Evolutionary conservation across 176 grass and related monocot genomes (phyloP), one percentile per base, ranked within the genome.

Genomic region (Raddia distichophylla): DNA sequence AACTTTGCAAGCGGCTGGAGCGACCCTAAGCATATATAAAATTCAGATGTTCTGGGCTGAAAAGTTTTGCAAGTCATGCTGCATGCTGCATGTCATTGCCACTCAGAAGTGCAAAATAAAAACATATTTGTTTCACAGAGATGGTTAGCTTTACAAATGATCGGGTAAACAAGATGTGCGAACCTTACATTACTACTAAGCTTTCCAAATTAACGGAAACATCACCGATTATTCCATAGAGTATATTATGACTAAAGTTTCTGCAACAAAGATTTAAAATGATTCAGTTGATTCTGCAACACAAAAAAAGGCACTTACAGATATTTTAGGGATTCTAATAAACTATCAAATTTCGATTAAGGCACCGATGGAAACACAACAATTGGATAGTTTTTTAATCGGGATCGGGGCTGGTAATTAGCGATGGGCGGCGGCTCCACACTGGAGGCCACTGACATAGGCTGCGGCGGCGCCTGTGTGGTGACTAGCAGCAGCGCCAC

Each of bases 161-260:
- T 40, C 7, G 6, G 73, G 10, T 72, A 76, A 76, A 63, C 7
- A 84, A 75, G 37, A 75, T 65, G 3, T 52, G 69, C 10, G 40
- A 67, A 72, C 45, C 84, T 69, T 91, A 98, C 92, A 98, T 78
- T 58, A 59, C 83, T 91, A 87, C 85, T 81, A 93, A 86, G 76
- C 46, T 83, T 85, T 81, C 82, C 84, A 93, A 87, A 66, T 93
- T 88, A 32, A 86, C 69, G 17, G 94, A 94, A 64, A 86, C 83
- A 89, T 94, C 88, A 77, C 89, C 89, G 74, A 97, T 80, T 84
- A 90, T 59, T 90, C 92, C 89, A 59, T 81, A 90, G 62, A 97
- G 85, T 45, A 55, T 86, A 68, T 97, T 97, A 68, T 86, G 66
- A 89, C 91, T 94, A 51, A 97, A 42, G 85, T 97, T 97, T 82